Conservation (phyloP, 2,329 filamentous ascomycete genomes). For the Stemphylium lycopersici region DNA sequence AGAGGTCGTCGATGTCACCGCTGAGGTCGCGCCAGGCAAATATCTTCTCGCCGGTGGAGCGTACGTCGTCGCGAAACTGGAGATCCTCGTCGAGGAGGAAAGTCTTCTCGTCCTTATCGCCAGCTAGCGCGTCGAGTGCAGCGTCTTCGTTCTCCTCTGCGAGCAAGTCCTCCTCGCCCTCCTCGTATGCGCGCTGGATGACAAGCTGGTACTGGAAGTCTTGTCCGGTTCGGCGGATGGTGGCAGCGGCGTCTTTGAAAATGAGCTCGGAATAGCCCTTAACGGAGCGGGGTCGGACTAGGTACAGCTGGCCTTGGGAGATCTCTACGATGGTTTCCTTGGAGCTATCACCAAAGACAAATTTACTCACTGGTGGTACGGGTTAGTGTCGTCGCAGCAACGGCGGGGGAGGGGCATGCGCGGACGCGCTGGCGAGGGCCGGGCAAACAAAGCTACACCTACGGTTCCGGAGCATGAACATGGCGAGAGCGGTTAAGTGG, state of each 20-base stretch:
- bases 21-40: constrained; percentile 95
- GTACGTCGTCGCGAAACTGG: constrained; percentile 82
- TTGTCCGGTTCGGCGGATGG: constrained; percentile 89
- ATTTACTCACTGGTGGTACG: constrained; percentile 74
- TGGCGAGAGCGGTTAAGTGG: constrained; percentile 30
- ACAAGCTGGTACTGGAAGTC: constrained; percentile 98
- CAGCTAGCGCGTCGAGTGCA: constrained; percentile 72
- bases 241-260: constrained; percentile 94
- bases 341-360: constrained; percentile 85
- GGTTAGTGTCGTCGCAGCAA: constrained; percentile 32
- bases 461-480: constrained; percentile 52
- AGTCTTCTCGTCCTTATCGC: constrained; percentile 94
- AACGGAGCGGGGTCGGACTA: constrained; percentile 91
- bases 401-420: constrained; percentile 41
- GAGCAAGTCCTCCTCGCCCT: constrained; percentile 90
- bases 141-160: constrained; percentile 89
- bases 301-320: constrained; percentile 93
- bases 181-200: constrained; percentile 93
- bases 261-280: constrained; percentile 99
- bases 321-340: constrained; percentile 96
- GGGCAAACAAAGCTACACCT: constrained; percentile 30
- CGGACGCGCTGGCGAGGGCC: not conserved
- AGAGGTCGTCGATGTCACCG: constrained; percentile 92
- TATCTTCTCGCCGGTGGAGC: constrained; percentile 80
- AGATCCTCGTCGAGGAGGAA: constrained; percentile 94